Conservation (phyloP, 2,329 filamentous ascomycete genomes). For the Pseudogymnoascus sp. region DNA sequence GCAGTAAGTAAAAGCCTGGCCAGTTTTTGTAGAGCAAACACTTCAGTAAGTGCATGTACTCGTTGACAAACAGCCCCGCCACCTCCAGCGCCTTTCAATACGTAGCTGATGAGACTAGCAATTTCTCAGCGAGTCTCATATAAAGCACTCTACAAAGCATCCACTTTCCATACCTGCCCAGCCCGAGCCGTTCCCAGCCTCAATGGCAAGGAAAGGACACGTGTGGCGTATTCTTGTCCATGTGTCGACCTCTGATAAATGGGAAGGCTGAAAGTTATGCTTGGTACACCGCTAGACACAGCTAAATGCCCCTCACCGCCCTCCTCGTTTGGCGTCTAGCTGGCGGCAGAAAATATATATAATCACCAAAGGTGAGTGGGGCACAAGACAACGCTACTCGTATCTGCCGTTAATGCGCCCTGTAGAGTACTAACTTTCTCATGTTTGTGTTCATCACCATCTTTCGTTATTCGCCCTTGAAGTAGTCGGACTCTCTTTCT, state of each 20-base stretch:
- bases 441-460: neutral
- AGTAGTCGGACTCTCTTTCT: neutral
- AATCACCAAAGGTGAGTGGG: neutral
- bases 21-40: neutral
- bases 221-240: neutral
- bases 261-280: neutral
- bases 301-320: neutral
- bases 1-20: neutral
- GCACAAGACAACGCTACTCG: neutral
- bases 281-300: neutral
- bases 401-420: neutral
- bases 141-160: neutral
- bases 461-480: neutral
- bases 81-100: neutral
- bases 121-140: slow-evolving; percentile 1
- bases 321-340: neutral
- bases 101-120: neutral
- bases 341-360: neutral
- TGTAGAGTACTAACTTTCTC: neutral
- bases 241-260: neutral
- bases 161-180: neutral
- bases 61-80: neutral
- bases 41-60: neutral
- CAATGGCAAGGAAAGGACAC: neutral
- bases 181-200: neutral